Evolutionary conservation across 139 green algal species (phyloP).

Genomic region (Tetradesmus lagerheimii): DNA sequence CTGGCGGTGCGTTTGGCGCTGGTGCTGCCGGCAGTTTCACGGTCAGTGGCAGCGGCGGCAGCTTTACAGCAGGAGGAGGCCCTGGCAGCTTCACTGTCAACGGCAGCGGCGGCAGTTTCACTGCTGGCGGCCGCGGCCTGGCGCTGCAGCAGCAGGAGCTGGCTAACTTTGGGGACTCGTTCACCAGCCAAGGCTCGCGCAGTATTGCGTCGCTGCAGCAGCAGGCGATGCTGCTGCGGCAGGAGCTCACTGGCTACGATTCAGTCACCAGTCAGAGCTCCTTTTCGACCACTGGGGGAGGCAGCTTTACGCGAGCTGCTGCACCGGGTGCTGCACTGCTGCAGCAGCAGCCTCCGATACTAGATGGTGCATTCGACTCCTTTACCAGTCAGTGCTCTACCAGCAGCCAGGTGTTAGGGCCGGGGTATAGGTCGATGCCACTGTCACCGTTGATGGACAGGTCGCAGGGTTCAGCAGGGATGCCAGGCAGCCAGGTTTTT

Average conservation of each 20-base stretch:
- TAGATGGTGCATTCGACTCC: background rate
- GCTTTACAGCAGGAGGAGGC: background rate
- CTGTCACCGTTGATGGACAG: background rate
- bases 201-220: background rate
- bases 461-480: background rate
- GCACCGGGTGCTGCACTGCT: background rate
- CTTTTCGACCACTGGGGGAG: background rate
- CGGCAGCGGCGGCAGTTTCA: background rate
- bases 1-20: background rate
- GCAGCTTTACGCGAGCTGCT: background rate
- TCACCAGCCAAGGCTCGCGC: background rate
- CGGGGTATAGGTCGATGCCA: background rate
- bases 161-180: background rate
- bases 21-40: background rate
- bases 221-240: background rate
- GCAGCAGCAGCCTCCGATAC: background rate
- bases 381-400: background rate
- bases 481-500: background rate
- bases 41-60: background rate
- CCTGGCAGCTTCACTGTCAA: background rate
- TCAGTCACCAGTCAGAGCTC: background rate
- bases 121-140: background rate
- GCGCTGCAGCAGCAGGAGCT: background rate
- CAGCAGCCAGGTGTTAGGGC: background rate
- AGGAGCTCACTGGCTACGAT: background rate